Conservation (phyloP, 306 rosid genomes). For the Casuarina cunninghamiana region DNA sequence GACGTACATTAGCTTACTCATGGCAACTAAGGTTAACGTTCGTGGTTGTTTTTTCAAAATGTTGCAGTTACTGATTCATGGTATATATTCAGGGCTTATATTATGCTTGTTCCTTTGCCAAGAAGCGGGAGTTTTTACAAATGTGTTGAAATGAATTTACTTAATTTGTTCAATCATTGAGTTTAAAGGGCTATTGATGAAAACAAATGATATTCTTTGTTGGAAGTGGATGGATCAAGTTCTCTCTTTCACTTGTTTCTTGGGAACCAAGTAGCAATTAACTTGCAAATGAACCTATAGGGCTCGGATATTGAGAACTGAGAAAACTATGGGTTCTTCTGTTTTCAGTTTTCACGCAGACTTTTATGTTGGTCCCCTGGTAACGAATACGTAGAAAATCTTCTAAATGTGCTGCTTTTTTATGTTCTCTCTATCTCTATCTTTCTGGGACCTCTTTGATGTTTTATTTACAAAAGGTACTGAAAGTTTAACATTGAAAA, state of each 20-base stretch:
- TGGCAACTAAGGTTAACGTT: neutral
- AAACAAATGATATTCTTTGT: neutral
- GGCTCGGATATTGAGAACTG: neutral
- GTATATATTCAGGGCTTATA: no score
- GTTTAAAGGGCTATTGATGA: neutral
- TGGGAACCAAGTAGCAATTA: neutral
- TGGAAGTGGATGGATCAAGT: neutral
- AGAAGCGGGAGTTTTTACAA: neutral
- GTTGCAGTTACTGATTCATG: no score
- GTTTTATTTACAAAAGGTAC: neutral
- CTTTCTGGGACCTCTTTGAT: neutral
- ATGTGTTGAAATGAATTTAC: neutral
- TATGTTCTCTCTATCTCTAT: no score
- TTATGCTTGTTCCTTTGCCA: neutral
- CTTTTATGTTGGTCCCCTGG: neutral
- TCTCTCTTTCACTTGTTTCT: neutral
- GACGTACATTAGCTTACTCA: neutral
- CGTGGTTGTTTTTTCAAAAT: no score
- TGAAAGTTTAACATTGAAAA: conserved; percentile 22
- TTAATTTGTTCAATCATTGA: neutral
- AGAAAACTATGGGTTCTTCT: neutral
- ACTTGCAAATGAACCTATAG: no score
- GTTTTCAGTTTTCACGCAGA: neutral
- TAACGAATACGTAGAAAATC: neutral
- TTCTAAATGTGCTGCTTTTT: neutral